Percentiles rank a stretch among this genome's conserved stretches.
These are phyloP conservation scores for Xylaria sp. DNA, from an alignment of 2,329 filamentous ascomycete genomes.

Conservation along the genomic window DNA sequence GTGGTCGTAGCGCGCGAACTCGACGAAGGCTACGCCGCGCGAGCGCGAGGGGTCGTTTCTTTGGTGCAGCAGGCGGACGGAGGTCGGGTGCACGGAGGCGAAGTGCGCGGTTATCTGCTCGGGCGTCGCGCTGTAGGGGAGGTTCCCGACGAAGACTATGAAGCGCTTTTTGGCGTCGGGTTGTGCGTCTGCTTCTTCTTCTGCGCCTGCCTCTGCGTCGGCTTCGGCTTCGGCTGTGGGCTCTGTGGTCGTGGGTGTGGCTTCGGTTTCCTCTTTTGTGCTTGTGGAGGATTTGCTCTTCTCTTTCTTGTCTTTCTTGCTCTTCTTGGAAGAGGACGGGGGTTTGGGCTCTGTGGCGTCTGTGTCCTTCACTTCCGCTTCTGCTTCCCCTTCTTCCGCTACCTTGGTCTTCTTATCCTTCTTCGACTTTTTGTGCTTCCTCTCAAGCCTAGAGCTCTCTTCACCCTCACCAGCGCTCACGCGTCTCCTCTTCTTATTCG, in stretches of 20 bases:
- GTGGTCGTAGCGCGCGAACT: constrained; percentile 85
- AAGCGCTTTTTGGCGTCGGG: constrained; percentile 63
- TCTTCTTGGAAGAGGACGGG: constrained; percentile 27
- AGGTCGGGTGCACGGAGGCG: constrained; percentile 74
- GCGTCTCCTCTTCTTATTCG: constrained; percentile 47
- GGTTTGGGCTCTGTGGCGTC: neutral
- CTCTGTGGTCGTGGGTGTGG: constrained; percentile 24
- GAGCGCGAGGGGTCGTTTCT: constrained; percentile 70
- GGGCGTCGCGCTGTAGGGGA: constrained; percentile 84
- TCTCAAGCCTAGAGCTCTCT: constrained; percentile 14
- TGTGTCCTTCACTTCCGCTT: constrained; percentile 38
- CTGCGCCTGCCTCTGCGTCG: constrained; percentile 34
- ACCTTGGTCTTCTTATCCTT: constrained; percentile 32
- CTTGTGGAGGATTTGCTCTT: constrained; percentile 32
- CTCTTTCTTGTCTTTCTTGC: constrained; percentile 48
- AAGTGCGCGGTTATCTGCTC: constrained; percentile 80
- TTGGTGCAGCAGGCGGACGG: constrained; percentile 78
- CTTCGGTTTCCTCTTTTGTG: neutral
- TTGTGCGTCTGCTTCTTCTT: constrained; percentile 35
- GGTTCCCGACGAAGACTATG: constrained; percentile 88
- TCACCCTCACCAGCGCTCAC: constrained; percentile 37
- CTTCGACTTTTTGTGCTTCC: constrained; percentile 33
- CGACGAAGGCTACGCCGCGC: constrained; percentile 86
- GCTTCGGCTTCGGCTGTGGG: constrained; percentile 32
- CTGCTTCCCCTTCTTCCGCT: constrained; percentile 41